A percentile compares a stretch with the other conserved stretches of the same genome.
These are phyloP conservation scores for Aureobasidium leucospermi DNA, from an alignment of 2,329 filamentous ascomycete species.

Conservation along the genomic window DNA sequence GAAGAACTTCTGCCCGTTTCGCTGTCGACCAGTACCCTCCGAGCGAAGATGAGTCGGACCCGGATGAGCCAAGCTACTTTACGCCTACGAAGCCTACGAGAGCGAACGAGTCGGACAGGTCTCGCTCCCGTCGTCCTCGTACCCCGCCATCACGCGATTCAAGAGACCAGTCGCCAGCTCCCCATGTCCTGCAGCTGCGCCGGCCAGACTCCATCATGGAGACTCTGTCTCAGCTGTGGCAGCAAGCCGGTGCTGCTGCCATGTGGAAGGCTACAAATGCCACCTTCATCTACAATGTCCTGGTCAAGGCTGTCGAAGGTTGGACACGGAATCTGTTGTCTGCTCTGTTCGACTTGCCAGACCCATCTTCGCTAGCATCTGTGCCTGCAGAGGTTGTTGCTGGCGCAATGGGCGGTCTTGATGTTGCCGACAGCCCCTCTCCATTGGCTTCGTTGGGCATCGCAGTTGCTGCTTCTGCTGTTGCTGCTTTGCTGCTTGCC, in stretches of 20 bases:
- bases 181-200: slow-evolving; percentile 62
- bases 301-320: slow-evolving; percentile 80
- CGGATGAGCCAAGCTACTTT: slow-evolving; percentile 69
- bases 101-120: slow-evolving; percentile 25
- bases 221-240: slow-evolving; percentile 80
- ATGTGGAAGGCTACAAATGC: slow-evolving; percentile 92
- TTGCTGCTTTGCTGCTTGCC: slow-evolving; percentile 72
- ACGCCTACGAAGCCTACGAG: slow-evolving; percentile 56
- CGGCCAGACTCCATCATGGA: slow-evolving; percentile 76
- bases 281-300: slow-evolving; percentile 82
- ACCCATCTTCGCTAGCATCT: slow-evolving; percentile 55
- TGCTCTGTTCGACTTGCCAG: slow-evolving; percentile 82
- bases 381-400: slow-evolving; percentile 41
- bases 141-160: slow-evolving; percentile 35
- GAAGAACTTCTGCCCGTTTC: slow-evolving; percentile 3
- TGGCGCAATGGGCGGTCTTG: slow-evolving; percentile 54
- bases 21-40: slow-evolving; percentile 7
- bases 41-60: slow-evolving; percentile 62
- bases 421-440: slow-evolving; percentile 73
- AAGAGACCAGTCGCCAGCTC: slow-evolving; percentile 31
- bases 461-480: slow-evolving; percentile 54
- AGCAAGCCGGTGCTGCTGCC: slow-evolving; percentile 80
- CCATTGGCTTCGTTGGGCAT: slow-evolving; percentile 76
- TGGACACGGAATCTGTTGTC: slow-evolving; percentile 89
- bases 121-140: slow-evolving; percentile 29